phyloP scores from a whole-genome alignment of 1,284 basidiomycete genomes.

The Boletus semigastroideus region DNA sequence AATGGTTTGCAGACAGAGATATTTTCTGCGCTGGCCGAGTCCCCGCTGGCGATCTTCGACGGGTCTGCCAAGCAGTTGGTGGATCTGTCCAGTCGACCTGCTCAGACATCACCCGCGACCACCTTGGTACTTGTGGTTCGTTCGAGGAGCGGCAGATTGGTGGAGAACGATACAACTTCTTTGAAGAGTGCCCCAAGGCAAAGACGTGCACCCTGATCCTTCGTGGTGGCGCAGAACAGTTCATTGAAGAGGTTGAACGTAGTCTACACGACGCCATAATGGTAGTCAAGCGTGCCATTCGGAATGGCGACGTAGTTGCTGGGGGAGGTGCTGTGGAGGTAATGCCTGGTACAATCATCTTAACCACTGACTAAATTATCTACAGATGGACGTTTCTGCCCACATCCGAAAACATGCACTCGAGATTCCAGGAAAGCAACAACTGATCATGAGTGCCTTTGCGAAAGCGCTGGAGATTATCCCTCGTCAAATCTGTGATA shows the following conservation, averaged over 20 bases:
- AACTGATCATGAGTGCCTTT: conserved; percentile 93
- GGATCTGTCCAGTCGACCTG: conserved; percentile 95
- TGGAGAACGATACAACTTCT: conserved; percentile 96
- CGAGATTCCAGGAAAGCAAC: conserved; percentile 94
- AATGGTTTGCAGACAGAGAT: conserved; percentile 99
- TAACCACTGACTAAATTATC: conserved; percentile 15
- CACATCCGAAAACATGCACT: conserved; percentile 89
- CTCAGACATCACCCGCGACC: conserved; percentile 86
- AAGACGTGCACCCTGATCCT: conserved; percentile 97
- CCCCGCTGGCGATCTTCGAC: conserved; percentile 84
- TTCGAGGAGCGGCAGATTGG: conserved; percentile 98
- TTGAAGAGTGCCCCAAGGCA: conserved; percentile 92
- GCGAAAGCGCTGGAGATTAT: conserved; percentile 98
- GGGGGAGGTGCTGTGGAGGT: conserved; percentile 98
- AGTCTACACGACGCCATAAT: conserved; percentile 99
- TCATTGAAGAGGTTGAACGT: conserved; percentile 97
- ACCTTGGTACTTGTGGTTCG: conserved; percentile 88
- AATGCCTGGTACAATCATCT: conserved; percentile 12
- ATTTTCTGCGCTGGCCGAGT: conserved; percentile 99
- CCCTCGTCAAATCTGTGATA: conserved; percentile 97
- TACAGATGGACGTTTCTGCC: conserved; percentile 94
- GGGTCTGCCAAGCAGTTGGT: conserved; percentile 95
- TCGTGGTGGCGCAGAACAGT: conserved; percentile 97
- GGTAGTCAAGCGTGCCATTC: conserved; percentile 97
- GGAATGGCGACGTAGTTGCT: conserved; percentile 94